Conservation (phyloP, 441 rosid species). For the Breynia disticha region DNA sequence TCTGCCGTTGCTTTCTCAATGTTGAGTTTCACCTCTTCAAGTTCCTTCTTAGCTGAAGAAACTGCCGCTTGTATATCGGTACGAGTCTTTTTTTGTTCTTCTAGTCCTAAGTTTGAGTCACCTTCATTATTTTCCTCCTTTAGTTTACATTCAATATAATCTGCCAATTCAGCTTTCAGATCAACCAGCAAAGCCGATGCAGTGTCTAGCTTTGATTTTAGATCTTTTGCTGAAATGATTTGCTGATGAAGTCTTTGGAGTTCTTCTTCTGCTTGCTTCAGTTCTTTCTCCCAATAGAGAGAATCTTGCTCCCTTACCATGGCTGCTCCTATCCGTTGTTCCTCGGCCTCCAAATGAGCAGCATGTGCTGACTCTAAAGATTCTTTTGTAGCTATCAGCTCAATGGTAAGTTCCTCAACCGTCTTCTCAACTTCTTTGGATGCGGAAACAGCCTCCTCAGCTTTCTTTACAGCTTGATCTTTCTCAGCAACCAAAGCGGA, state of each 20-base stretch:
- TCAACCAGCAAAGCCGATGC: slow-evolving; percentile 65
- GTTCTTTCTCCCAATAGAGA: slow-evolving; percentile 77
- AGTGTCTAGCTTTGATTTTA: slow-evolving; percentile 58
- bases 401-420: slow-evolving; percentile 79
- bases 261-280: slow-evolving; percentile 85
- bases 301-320: slow-evolving; percentile 85
- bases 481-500: slow-evolving; percentile 45
- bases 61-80: slow-evolving; percentile 48
- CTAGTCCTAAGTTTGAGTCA: slow-evolving; percentile 10
- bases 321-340: slow-evolving; percentile 78
- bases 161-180: slow-evolving; percentile 71
- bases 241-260: slow-evolving; percentile 59
- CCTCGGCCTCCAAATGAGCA: slow-evolving; percentile 85
- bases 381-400: slow-evolving; percentile 76
- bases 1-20: slow-evolving; percentile 70
- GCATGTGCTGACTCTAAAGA: slow-evolving; percentile 83
- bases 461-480: slow-evolving; percentile 54
- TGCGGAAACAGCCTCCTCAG: slow-evolving; percentile 54
- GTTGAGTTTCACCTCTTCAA: slow-evolving; percentile 60
- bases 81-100: slow-evolving; percentile 33
- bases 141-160: slow-evolving; percentile 73
- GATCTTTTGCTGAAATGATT: slow-evolving; percentile 59
- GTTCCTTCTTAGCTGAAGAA: slow-evolving; percentile 72
- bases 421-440: slow-evolving; percentile 81
- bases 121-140: slow-evolving; percentile 37